Evolutionary conservation across 148 eudicot genomes (phyloP).

Genomic region (Rhododendron mucronatum): DNA sequence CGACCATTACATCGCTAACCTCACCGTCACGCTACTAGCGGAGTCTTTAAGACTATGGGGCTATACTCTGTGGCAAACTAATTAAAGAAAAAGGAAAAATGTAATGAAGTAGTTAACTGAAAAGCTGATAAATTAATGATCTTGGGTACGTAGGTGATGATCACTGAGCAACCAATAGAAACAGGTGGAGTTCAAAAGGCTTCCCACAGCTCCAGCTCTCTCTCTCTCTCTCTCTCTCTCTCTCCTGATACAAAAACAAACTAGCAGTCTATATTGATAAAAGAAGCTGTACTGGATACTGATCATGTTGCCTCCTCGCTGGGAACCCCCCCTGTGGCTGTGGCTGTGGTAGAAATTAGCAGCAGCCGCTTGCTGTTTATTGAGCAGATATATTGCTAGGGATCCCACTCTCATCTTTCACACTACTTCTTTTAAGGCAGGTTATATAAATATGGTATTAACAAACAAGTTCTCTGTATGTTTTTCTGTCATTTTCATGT

Average conservation of each 20-base stretch:
- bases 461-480: background rate
- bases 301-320: background rate
- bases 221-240: constrained; percentile 8
- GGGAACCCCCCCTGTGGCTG: background rate
- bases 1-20: background rate
- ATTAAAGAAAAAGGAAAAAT: background rate
- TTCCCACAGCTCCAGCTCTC: constrained; percentile 10
- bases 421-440: background rate
- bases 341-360: background rate
- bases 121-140: background rate
- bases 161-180: constrained; percentile 20
- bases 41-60: background rate
- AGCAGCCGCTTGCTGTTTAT: constrained; percentile 1
- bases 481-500: background rate
- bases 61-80: background rate
- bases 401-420: background rate
- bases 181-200: background rate
- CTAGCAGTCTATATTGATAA: constrained; percentile 14
- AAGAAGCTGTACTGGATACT: background rate
- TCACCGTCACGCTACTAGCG: background rate
- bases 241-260: constrained; percentile 7
- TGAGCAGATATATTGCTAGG: background rate
- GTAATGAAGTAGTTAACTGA: background rate
- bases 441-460: background rate
- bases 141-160: background rate